These are phyloP conservation scores for Lunularia cruciata DNA, from an alignment of 225 moss, liverwort and hornwort species.

Conservation along the genomic window DNA sequence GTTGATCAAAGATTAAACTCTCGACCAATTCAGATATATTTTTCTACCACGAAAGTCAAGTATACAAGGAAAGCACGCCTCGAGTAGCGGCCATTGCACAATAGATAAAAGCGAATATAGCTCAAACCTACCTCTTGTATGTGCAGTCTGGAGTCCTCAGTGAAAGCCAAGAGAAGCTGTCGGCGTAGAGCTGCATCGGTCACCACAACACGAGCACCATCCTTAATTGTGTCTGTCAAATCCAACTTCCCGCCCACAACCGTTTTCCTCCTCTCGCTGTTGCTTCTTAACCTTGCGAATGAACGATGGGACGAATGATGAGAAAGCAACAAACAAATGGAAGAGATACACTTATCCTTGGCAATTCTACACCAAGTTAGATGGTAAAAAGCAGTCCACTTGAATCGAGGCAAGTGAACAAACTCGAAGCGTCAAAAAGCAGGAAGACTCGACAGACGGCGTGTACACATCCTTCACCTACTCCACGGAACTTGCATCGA, in stretches of 20 bases:
- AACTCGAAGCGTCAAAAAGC: too few species aligned
- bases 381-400: too few species aligned
- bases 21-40: background rate
- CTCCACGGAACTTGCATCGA: too few species aligned
- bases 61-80: background rate
- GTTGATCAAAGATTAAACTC: background rate
- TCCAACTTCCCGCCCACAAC: conserved; percentile 78
- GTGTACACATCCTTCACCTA: too few species aligned
- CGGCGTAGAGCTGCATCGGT: conserved; percentile 69
- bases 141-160: conserved; percentile 86
- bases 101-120: too few species aligned
- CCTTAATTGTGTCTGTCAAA: conserved; percentile 92
- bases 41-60: background rate
- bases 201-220: conserved; percentile 82
- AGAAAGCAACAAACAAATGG: background rate
- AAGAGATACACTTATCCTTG: too few species aligned
- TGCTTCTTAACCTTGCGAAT: conserved; percentile 24
- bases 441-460: too few species aligned
- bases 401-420: too few species aligned
- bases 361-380: too few species aligned
- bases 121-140: conserved; percentile 73
- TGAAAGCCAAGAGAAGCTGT: conserved; percentile 91
- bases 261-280: conserved; percentile 30
- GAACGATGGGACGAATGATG: background rate
- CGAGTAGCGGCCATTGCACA: too few species aligned